phyloP scores from a whole-genome alignment of 1,139 yeast species.

The Scheffersomyces segobiensis region DNA sequence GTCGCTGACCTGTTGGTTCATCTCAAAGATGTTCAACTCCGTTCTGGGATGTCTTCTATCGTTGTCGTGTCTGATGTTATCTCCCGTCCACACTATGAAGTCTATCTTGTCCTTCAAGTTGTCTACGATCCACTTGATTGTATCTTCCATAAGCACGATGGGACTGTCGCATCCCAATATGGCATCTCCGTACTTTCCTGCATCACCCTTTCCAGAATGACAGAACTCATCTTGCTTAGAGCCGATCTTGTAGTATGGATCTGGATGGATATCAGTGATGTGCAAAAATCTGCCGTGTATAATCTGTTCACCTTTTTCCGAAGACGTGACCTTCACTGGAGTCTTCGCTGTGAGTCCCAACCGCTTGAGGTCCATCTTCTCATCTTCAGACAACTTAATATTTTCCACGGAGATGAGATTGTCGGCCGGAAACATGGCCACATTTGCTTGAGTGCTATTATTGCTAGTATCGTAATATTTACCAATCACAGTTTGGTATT shows the following conservation, averaged over 20 bases:
- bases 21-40: slow-evolving; percentile 65
- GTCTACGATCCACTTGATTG: slow-evolving; percentile 64
- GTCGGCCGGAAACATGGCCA: not conserved
- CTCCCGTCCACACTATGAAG: slow-evolving; percentile 90
- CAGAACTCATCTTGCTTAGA: slow-evolving; percentile 52
- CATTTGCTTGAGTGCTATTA: not conserved
- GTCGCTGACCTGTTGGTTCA: slow-evolving; percentile 63
- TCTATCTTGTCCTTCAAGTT: slow-evolving; percentile 75
- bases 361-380: slow-evolving; percentile 9
- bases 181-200: slow-evolving; percentile 72
- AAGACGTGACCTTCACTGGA: slow-evolving; percentile 26
- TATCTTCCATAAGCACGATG: slow-evolving; percentile 55
- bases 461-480: no score
- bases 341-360: slow-evolving; percentile 36
- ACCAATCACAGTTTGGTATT: not conserved
- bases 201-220: slow-evolving; percentile 46
- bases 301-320: slow-evolving; percentile 26
- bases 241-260: slow-evolving; percentile 63
- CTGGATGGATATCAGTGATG: slow-evolving; percentile 85
- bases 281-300: slow-evolving; percentile 78
- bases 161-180: slow-evolving; percentile 75
- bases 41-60: slow-evolving; percentile 74
- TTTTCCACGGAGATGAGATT: not conserved
- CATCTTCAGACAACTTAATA: slow-evolving; percentile 2
- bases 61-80: slow-evolving; percentile 82